Conservation (phyloP, 139 green algal species). For the Tetraselmis striata region DNA sequence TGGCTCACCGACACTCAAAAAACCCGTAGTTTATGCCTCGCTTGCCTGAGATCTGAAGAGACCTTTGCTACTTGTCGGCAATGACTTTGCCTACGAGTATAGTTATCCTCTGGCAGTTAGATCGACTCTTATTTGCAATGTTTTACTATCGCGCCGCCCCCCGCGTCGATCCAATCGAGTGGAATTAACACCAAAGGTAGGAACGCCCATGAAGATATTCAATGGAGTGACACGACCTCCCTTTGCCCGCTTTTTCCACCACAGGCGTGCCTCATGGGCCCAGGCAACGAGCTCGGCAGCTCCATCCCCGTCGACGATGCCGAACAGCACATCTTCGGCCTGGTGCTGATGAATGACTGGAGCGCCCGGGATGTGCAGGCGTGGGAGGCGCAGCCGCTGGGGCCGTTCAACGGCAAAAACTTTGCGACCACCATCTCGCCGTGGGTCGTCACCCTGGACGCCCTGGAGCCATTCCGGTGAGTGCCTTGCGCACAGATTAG, state of each 20-base stretch:
- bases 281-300: conserved; percentile 67
- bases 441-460: conserved; percentile 87
- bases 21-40: no score
- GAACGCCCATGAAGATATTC: no score
- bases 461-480: conserved; percentile 72
- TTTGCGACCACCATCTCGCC: conserved; percentile 79
- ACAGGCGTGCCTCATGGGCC: conserved; percentile 68
- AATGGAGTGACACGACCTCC: background rate
- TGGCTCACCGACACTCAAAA: no score
- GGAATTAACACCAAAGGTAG: no score
- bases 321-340: conserved; percentile 76
- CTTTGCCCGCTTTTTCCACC: background rate
- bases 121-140: no score
- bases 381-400: conserved; percentile 90
- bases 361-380: conserved; percentile 87
- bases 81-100: no score
- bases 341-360: conserved; percentile 95
- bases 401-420: conserved; percentile 91
- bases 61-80: no score
- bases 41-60: no score
- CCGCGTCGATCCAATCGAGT: no score
- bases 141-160: no score
- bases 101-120: no score
- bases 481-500: background rate
- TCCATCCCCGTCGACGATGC: conserved; percentile 53